These are phyloP conservation scores for Aspergillus ostianus DNA, from an alignment of 495 filamentous ascomycete genomes.

Conservation along the genomic window DNA sequence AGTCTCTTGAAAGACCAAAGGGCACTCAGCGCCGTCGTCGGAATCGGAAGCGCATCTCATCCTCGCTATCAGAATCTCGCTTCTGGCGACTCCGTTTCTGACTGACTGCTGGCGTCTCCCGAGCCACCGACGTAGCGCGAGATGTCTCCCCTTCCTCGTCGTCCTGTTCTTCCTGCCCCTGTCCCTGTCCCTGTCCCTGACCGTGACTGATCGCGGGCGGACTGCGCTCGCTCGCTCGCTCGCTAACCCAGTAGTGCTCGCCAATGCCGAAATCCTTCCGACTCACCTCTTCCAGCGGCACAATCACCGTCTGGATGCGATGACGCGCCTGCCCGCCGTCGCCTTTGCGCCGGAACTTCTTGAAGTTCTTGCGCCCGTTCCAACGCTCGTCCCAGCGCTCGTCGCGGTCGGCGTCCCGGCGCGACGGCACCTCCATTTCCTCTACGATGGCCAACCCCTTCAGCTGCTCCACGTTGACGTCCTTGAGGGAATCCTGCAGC, in stretches of 20 bases:
- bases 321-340: constrained; percentile 35
- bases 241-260: constrained; percentile 70
- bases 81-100: constrained; percentile 45
- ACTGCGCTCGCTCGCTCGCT: constrained; percentile 19
- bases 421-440: constrained; percentile 63
- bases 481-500: constrained; percentile 50
- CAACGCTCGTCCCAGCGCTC: constrained; percentile 83
- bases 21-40: constrained; percentile 44
- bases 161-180: not conserved
- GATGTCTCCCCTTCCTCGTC: no score
- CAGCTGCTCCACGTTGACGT: constrained; percentile 67
- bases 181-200: not conserved
- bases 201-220: constrained; percentile 11
- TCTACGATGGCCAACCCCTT: constrained; percentile 76
- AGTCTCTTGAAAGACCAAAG: not conserved
- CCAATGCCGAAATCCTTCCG: constrained; percentile 80
- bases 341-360: constrained; percentile 72
- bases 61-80: constrained; percentile 45
- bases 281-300: constrained; percentile 75
- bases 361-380: constrained; percentile 98
- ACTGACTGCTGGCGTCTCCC: constrained; percentile 6
- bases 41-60: constrained; percentile 59
- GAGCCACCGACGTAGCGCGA: not conserved
- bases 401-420: constrained; percentile 25
- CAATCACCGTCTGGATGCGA: constrained; percentile 62